These are phyloP conservation scores for Phanerochaete sordida DNA, from an alignment of 768 basidiomycete species.

Conservation along the genomic window DNA sequence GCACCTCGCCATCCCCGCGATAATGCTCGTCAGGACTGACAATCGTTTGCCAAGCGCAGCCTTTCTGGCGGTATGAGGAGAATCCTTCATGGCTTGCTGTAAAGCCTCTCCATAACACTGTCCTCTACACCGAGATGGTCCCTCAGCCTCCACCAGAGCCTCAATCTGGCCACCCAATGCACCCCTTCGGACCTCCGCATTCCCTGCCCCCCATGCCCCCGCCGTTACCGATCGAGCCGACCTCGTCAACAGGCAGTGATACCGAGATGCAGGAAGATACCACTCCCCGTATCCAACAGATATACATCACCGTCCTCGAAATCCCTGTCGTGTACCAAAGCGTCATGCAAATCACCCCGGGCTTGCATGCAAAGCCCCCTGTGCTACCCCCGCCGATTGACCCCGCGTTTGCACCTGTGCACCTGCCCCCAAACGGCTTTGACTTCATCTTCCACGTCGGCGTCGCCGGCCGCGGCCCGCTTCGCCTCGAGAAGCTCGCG, in stretches of 20 bases:
- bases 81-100: conserved; percentile 78
- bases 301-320: conserved; percentile 58
- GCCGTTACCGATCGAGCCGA: conserved; percentile 16
- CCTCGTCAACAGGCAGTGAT: conserved; percentile 18
- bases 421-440: conserved; percentile 48
- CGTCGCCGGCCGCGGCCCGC: conserved; percentile 61
- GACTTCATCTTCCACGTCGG: conserved; percentile 75
- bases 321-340: conserved; percentile 59
- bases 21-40: conserved; percentile 6
- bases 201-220: conserved; percentile 9
- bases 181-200: background rate
- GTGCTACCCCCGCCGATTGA: conserved; percentile 36
- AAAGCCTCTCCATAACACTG: conserved; percentile 54
- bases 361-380: conserved; percentile 59
- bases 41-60: conserved; percentile 19
- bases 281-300: conserved; percentile 29
- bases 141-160: conserved; percentile 3
- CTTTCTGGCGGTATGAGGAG: conserved; percentile 18
- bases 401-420: conserved; percentile 33
- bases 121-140: conserved; percentile 35
- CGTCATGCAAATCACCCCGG: conserved; percentile 52
- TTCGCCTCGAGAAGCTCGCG: conserved; percentile 61
- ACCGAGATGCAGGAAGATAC: conserved; percentile 7
- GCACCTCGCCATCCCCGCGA: background rate
- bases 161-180: background rate